These are phyloP conservation scores for Peziza echinospora DNA, from an alignment of 495 filamentous ascomycete genomes.

Conservation along the genomic window DNA sequence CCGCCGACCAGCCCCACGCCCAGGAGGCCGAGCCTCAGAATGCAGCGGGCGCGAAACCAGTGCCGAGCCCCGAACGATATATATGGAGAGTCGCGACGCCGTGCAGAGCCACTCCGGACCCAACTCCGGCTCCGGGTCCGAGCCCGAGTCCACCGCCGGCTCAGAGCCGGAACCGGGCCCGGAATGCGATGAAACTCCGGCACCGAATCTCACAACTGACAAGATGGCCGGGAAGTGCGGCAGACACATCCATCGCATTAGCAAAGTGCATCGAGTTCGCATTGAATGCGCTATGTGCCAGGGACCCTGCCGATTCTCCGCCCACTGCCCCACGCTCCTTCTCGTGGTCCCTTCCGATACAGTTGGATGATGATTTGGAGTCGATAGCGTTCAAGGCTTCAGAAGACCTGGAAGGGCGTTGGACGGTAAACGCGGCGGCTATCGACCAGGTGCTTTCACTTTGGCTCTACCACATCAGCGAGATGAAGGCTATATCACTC, in stretches of 20 bases:
- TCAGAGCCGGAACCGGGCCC: too few relatives aligned
- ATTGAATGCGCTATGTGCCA: too few relatives aligned
- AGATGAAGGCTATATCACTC: neutral
- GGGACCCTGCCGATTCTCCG: too few relatives aligned
- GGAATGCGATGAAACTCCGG: neutral
- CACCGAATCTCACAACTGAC: neutral
- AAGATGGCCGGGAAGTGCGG: neutral
- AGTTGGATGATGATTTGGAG: neutral
- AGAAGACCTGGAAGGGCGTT: neutral
- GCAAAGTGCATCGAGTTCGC: neutral
- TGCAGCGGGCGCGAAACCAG: too few relatives aligned
- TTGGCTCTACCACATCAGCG: constrained; percentile 1
- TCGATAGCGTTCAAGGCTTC: neutral
- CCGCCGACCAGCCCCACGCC: too few relatives aligned
- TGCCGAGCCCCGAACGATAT: too few relatives aligned
- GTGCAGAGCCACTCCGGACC: too few relatives aligned
- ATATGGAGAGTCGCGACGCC: too few relatives aligned
- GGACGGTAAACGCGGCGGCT: constrained; percentile 2
- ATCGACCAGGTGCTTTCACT: neutral
- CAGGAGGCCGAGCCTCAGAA: too few relatives aligned
- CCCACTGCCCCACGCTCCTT: neutral
- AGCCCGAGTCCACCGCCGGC: too few relatives aligned
- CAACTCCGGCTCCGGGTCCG: too few relatives aligned
- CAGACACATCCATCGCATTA: neutral
- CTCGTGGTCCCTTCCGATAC: neutral